Conservation (phyloP, 306 rosid species). For the Cicer chorassanicum region DNA sequence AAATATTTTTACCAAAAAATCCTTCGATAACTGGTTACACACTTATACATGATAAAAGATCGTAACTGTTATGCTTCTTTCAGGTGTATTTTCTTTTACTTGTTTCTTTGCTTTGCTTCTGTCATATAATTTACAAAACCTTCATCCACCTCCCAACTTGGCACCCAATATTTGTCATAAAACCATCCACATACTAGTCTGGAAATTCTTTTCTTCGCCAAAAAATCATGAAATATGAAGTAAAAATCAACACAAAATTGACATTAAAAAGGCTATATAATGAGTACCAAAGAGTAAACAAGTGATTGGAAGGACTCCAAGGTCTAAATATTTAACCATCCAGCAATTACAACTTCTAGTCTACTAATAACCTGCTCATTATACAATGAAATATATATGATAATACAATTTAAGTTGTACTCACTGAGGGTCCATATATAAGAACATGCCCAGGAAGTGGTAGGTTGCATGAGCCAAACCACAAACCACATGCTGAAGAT, state of each 20-base stretch:
- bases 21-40: background rate
- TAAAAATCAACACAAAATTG: conserved; percentile 1
- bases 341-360: conserved; percentile 27
- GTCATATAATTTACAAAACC: conserved; percentile 10
- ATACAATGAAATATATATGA: conserved; percentile 17
- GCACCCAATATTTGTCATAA: background rate
- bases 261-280: conserved; percentile 4
- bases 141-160: background rate
- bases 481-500: conserved; percentile 72
- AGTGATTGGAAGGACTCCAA: background rate
- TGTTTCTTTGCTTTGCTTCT: conserved; percentile 10
- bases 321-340: conserved; percentile 15
- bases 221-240: conserved; percentile 1
- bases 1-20: conserved; percentile 14
- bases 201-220: background rate
- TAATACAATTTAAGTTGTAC: conserved; percentile 47
- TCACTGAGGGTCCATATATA: conserved; percentile 90
- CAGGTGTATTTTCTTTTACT: conserved; percentile 25
- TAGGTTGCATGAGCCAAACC: conserved; percentile 74
- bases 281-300: conserved; percentile 30
- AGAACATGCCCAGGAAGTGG: conserved; percentile 92
- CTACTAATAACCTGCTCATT: conserved; percentile 23
- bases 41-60: conserved; percentile 13
- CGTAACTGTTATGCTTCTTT: conserved; percentile 7
- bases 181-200: conserved; percentile 27